A percentile compares a stretch with the other conserved stretches of the same genome.
These are phyloP conservation scores for Thelephora terrestris DNA, from an alignment of 1,284 basidiomycete species.

Conservation along the genomic window DNA sequence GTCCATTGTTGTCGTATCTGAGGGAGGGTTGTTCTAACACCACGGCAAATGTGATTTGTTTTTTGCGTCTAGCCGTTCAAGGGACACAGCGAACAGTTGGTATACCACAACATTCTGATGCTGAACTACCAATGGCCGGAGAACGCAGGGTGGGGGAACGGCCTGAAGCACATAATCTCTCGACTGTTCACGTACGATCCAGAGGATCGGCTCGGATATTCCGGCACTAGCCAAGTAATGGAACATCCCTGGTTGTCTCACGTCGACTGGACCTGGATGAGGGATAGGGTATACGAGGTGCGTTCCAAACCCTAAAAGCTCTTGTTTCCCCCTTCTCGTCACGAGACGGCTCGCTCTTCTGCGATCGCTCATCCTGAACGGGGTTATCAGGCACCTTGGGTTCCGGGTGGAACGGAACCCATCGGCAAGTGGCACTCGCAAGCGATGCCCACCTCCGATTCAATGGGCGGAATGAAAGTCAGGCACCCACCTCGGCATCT, in stretches of 20 bases:
- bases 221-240: conserved; percentile 9
- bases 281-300: background rate
- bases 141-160: background rate
- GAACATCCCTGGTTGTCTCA: background rate
- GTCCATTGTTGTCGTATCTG: conserved; percentile 17
- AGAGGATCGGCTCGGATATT: conserved; percentile 28
- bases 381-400: background rate
- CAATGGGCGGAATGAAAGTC: background rate
- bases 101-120: background rate
- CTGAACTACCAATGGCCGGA: conserved; percentile 6
- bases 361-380: background rate
- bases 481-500: conserved; percentile 1
- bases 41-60: background rate
- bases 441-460: background rate
- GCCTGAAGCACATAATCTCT: conserved; percentile 29
- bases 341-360: no score
- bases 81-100: background rate
- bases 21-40: conserved; percentile 19
- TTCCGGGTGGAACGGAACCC: background rate
- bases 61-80: conserved; percentile 24
- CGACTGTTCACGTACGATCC: conserved; percentile 29
- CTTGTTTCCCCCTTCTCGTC: no score
- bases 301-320: background rate
- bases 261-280: background rate
- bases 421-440: background rate